These are phyloP conservation scores for Mycena citricolor DNA, from an alignment of 1,284 basidiomycete genomes.

Conservation along the genomic window DNA sequence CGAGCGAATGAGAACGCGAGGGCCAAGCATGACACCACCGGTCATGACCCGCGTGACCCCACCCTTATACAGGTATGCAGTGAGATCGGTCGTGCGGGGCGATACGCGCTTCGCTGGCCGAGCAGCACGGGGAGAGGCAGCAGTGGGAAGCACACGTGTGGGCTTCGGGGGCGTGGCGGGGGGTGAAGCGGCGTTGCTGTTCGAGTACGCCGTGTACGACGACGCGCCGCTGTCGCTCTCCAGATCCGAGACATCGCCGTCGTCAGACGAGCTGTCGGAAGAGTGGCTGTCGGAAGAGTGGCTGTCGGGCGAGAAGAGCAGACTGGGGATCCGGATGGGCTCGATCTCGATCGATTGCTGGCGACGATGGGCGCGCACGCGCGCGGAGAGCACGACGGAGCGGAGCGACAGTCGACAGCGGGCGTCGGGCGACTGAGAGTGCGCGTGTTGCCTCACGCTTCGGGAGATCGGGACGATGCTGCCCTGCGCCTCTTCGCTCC, in stretches of 20 bases:
- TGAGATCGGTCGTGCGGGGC: not conserved
- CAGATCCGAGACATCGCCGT: no score
- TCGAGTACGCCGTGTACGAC: no score
- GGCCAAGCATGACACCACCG: constrained; percentile 12
- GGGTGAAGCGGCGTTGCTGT: no score
- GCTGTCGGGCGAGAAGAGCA: no score
- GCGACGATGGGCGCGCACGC: constrained; percentile 11
- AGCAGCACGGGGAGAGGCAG: no score
- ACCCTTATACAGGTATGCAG: constrained; percentile 7
- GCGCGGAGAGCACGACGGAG: constrained; percentile 11
- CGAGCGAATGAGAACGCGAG: no score
- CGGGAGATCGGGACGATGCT: constrained; percentile 2
- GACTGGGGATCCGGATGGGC: constrained; percentile 11
- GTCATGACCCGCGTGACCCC: constrained; percentile 6
- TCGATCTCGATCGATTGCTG: not conserved
- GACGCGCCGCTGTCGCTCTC: not conserved
- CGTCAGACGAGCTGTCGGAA: constrained; percentile 4
- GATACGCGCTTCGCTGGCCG: no score
- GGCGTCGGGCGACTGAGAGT: constrained; percentile 8
- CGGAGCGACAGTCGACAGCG: constrained; percentile 9
- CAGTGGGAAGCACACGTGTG: no score
- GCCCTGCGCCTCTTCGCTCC: constrained; percentile 11
- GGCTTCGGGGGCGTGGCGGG: no score
- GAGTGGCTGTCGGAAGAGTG: no score
- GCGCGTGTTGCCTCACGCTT: not conserved